phyloP scores from a whole-genome alignment of 805 yeast genomes.

The Saturnispora mendoncae region DNA sequence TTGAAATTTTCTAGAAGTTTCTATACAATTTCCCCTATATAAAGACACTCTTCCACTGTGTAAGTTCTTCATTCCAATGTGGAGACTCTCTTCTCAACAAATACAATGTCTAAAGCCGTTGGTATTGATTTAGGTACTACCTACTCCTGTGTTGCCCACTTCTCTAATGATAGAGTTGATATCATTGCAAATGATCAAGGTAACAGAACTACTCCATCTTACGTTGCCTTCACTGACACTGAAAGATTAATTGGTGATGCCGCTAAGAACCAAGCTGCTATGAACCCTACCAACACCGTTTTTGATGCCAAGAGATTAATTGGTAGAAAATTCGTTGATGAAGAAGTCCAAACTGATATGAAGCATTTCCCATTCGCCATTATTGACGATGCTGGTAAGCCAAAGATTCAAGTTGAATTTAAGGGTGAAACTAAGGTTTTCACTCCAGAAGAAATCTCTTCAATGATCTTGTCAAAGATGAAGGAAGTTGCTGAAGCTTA shows the following conservation, averaged over 20 bases:
- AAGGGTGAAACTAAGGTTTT: constrained; percentile 88
- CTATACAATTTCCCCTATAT: not conserved
- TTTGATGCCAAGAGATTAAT: constrained; percentile 89
- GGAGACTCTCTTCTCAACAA: no score
- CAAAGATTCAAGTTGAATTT: constrained; percentile 82
- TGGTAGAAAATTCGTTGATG: constrained; percentile 81
- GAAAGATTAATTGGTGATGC: constrained; percentile 96
- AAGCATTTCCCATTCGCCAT: constrained; percentile 92
- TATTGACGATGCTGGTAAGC: constrained; percentile 75
- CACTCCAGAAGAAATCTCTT: constrained; percentile 91
- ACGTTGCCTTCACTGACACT: constrained; percentile 86
- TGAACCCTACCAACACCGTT: constrained; percentile 86
- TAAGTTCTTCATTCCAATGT: no score
- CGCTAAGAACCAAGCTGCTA: constrained; percentile 95
- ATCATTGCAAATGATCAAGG: constrained; percentile 97
- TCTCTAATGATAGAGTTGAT: constrained; percentile 86
- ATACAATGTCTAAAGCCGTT: constrained; percentile 44
- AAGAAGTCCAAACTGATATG: constrained; percentile 73
- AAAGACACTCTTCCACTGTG: no score
- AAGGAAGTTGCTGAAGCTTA: constrained; percentile 55
- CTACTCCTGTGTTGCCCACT: constrained; percentile 93
- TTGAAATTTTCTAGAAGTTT: constrained; percentile 8
- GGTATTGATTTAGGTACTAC: constrained; percentile 86
- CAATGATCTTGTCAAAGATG: constrained; percentile 72
- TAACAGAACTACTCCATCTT: constrained; percentile 96